phyloP scores from a whole-genome alignment of 2,329 filamentous ascomycete genomes.

The Sarocladium kiliense region DNA sequence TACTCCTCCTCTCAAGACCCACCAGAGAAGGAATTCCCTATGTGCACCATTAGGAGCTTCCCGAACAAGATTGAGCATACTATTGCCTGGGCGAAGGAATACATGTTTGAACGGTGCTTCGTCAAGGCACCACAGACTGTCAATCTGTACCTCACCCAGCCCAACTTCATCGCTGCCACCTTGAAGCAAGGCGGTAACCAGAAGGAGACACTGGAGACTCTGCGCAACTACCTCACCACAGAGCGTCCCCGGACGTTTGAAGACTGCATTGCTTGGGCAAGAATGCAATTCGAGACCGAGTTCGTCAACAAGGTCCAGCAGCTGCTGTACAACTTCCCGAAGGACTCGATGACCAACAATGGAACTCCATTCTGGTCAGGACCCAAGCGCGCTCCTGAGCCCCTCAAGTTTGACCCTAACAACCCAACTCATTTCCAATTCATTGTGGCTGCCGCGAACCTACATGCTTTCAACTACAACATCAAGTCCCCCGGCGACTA shows the following conservation, averaged over 20 bases:
- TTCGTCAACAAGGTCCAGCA: constrained; percentile 97
- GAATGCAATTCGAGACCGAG: constrained; percentile 83
- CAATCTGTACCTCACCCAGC: constrained; percentile 87
- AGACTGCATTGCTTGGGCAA: constrained; percentile 94
- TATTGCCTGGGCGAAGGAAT: constrained; percentile 93
- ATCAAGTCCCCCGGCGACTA: constrained; percentile 76
- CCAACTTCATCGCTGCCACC: constrained; percentile 81
- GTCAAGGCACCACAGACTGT: constrained; percentile 90
- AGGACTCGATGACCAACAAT: constrained; percentile 81
- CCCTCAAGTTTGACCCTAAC: constrained; percentile 79
- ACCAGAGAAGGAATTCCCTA: constrained; percentile 96
- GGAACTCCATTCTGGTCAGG: constrained; percentile 97
- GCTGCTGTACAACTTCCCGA: constrained; percentile 93
- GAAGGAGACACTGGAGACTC: constrained; percentile 85
- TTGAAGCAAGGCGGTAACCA: constrained; percentile 93
- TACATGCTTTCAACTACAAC: constrained; percentile 97
- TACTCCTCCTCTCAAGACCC: constrained; percentile 95
- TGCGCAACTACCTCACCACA: constrained; percentile 84
- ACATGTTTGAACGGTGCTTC: constrained; percentile 86
- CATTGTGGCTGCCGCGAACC: constrained; percentile 79
- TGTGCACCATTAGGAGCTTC: constrained; percentile 97
- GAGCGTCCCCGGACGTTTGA: constrained; percentile 91
- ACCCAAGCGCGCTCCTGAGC: constrained; percentile 90
- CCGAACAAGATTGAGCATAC: constrained; percentile 98
- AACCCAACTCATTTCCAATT: constrained; percentile 87